Evolutionary conservation across 805 yeast species (phyloP).

Genomic region (Metschnikowia proteae): DNA sequence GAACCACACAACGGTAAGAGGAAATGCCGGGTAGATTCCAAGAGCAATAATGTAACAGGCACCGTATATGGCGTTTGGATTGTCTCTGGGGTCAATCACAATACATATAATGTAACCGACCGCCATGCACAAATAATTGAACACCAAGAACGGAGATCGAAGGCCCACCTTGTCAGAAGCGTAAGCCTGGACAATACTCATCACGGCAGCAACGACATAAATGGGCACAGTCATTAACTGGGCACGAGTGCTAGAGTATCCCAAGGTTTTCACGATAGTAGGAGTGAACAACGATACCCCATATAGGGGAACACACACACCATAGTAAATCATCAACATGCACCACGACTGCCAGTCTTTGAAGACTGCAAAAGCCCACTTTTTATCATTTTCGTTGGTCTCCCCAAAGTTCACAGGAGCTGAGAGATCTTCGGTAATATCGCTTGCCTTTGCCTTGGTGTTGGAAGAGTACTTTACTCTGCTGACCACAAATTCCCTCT

Average conservation of each 20-base stretch:
- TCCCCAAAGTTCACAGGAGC: constrained; percentile 10
- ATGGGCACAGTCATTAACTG: constrained; percentile 46
- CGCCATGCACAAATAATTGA: constrained; percentile 24
- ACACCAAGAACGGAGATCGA: constrained; percentile 28
- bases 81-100: constrained; percentile 19
- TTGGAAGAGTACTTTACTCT: constrained; percentile 11
- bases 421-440: not conserved
- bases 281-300: constrained; percentile 44
- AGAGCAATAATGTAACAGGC: constrained; percentile 29
- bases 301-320: constrained; percentile 31
- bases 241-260: constrained; percentile 38
- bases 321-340: constrained; percentile 26
- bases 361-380: constrained; percentile 19
- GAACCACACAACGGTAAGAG: constrained; percentile 33
- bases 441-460: not conserved
- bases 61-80: constrained; percentile 28
- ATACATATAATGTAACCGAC: constrained; percentile 31
- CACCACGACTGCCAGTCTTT: constrained; percentile 29
- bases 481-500: constrained; percentile 13
- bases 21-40: constrained; percentile 30
- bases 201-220: constrained; percentile 32
- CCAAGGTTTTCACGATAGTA: constrained; percentile 41
- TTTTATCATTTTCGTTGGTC: constrained; percentile 10
- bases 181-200: constrained; percentile 27
- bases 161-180: constrained; percentile 23